Evolutionary conservation across 2,329 filamentous ascomycete genomes (phyloP).

Genomic region (Ceratocystis colombiana): DNA sequence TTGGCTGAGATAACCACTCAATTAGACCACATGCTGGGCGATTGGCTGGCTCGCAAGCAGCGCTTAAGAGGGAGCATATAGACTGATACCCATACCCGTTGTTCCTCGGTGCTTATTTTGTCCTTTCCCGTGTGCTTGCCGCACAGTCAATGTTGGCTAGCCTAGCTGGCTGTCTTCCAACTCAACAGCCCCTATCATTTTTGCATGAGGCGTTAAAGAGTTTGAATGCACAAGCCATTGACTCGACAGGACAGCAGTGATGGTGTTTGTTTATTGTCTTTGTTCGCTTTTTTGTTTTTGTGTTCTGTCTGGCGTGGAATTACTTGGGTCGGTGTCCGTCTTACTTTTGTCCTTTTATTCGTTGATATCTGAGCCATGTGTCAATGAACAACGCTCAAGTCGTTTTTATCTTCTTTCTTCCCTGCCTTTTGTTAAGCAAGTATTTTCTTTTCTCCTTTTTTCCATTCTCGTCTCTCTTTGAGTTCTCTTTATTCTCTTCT

Average conservation of each 20-base stretch:
- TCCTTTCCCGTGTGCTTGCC: not conserved
- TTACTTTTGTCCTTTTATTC: slow-evolving; percentile 8
- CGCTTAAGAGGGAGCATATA: slow-evolving; percentile 45
- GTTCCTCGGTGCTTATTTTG: not conserved
- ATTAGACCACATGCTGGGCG: slow-evolving; percentile 76
- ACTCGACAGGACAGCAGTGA: slow-evolving; percentile 5
- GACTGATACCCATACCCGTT: not conserved
- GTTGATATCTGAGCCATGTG: slow-evolving; percentile 16
- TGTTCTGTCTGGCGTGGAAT: slow-evolving; percentile 13
- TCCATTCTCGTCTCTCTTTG: slow-evolving; percentile 3
- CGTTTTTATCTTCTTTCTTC: slow-evolving; percentile 11
- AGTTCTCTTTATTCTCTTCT: not conserved
- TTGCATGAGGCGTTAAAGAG: not conserved
- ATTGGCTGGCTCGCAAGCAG: slow-evolving; percentile 66
- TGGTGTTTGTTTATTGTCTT: slow-evolving; percentile 16
- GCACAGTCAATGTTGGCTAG: not conserved
- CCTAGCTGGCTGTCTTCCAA: not conserved
- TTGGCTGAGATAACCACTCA: slow-evolving; percentile 79
- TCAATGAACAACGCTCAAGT: slow-evolving; percentile 23
- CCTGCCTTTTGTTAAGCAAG: slow-evolving; percentile 10
- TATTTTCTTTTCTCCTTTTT: not conserved
- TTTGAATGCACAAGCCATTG: not conserved
- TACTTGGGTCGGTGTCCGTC: not conserved
- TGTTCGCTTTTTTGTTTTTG: slow-evolving; percentile 14
- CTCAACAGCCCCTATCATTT: not conserved